Base-by-base conservation (phyloP, 768 basidiomycete species). In the Termitomyces titanicus region DNA sequence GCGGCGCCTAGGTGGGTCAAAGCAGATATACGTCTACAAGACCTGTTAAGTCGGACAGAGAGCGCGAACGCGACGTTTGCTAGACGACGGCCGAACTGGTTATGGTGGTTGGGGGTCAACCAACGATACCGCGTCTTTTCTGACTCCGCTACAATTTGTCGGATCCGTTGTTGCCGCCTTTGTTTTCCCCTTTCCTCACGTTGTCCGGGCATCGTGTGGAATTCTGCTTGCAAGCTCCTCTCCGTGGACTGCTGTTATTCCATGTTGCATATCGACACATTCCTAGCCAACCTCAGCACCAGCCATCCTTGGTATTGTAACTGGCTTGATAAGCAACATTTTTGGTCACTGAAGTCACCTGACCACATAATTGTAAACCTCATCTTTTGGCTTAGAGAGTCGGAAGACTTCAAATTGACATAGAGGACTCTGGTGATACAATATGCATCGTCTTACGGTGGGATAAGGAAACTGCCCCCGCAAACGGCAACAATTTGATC, bases 21-120 rank as follows among this genome's bases (percentile, higher is more conserved):
- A 51, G 43, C 54, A 57, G 53, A 48, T 51, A 20, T 46, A 47
- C n/a, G 55, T 62, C 62, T 54, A 58, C 55, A 53, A 37, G 61
- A 40, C 61, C 61, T 64, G 61, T 65, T 57, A 61, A 60, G 60
- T 35, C 43, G 33, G 61, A 62, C 54, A 60, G 59, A 63, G 61
- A 67, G 61, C 60, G 61, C 56, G 61, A 65, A 58, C 62, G 53
- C 59, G 64, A 60, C 55, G 64, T 67, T 60, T 62, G 63, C 61
- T 62, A 18, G 63, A 65, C 64, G 51, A 63, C 57, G 58, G 64
- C 55, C 61, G 68, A 61, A 61, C 55, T 66, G 62, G 64, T 68
- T 71, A 66, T 77, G 75, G 74, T 72, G 72, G 75, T 77, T 73
- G 68, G 61, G 64, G 72, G 69, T 72, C 75, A 77, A 77, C 77